phyloP scores from a whole-genome alignment of 2,329 filamentous ascomycete species.

The Xylaria multiplex region DNA sequence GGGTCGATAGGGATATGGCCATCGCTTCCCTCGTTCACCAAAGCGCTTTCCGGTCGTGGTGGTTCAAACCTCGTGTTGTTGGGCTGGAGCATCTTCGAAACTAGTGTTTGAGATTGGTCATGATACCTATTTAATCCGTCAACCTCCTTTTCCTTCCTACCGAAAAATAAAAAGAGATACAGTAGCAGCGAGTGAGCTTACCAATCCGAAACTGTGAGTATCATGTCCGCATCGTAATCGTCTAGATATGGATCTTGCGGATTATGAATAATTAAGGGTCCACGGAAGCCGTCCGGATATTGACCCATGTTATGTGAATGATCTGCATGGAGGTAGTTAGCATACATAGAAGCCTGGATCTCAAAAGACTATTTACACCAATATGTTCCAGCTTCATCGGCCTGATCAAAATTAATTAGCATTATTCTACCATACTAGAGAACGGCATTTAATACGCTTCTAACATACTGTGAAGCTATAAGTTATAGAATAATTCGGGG shows the following conservation, averaged over 20 bases:
- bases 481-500: slow-evolving; percentile 62
- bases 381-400: slow-evolving; percentile 56
- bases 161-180: slow-evolving; percentile 30
- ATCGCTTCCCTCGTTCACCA: slow-evolving; percentile 57
- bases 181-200: slow-evolving; percentile 48
- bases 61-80: slow-evolving; percentile 54
- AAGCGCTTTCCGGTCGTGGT: slow-evolving; percentile 54
- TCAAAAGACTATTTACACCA: slow-evolving; percentile 53
- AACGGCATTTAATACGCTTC: slow-evolving; percentile 31
- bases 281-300: slow-evolving; percentile 74
- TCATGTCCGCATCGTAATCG: slow-evolving; percentile 67
- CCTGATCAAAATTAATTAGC: slow-evolving; percentile 42
- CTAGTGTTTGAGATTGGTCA: slow-evolving; percentile 51
- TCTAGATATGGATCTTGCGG: slow-evolving; percentile 62
- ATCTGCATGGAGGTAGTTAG: slow-evolving; percentile 50
- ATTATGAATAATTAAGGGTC: slow-evolving; percentile 69
- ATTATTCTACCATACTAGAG: neutral
- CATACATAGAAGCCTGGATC: neutral
- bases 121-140: slow-evolving; percentile 53
- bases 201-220: slow-evolving; percentile 68
- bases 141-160: slow-evolving; percentile 53
- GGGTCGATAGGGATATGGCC: slow-evolving; percentile 52
- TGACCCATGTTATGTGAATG: slow-evolving; percentile 73
- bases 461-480: slow-evolving; percentile 64
- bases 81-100: slow-evolving; percentile 54